A percentile compares a stretch with the other conserved stretches of the same genome.
phyloP scores from a whole-genome alignment of 345 rosid genomes.

The Brassica nigra region DNA sequence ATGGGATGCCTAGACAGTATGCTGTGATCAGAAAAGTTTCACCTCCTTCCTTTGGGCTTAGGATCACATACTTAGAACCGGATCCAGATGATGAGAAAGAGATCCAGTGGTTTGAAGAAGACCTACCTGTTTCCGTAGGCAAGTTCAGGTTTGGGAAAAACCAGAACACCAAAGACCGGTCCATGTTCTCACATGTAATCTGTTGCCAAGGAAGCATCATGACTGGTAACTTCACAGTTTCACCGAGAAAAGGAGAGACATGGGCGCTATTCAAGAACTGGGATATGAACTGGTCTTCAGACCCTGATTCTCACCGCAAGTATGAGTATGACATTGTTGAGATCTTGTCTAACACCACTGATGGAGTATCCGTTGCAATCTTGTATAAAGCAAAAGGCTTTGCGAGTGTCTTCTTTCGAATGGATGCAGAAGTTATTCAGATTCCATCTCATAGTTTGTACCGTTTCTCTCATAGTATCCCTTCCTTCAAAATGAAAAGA shows the following conservation, averaged over 20 bases:
- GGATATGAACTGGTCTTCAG: conserved; percentile 53
- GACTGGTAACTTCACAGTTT: background rate
- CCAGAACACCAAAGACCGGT: background rate
- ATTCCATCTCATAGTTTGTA: conserved; percentile 52
- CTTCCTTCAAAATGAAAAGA: conserved; percentile 56
- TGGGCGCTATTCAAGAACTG: conserved; percentile 73
- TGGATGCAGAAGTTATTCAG: conserved; percentile 11
- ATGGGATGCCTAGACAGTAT: conserved; percentile 74
- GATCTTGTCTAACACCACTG: conserved; percentile 50
- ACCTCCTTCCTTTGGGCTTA: conserved; percentile 46
- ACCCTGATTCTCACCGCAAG: conserved; percentile 37
- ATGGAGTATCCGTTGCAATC: conserved; percentile 46
- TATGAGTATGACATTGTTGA: conserved; percentile 67
- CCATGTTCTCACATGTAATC: background rate
- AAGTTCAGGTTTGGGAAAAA: background rate
- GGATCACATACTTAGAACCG: conserved; percentile 63
- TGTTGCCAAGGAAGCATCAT: background rate
- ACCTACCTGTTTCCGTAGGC: conserved; percentile 2
- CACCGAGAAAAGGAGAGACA: conserved; percentile 14
- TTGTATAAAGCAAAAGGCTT: conserved; percentile 58
- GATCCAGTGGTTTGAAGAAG: background rate
- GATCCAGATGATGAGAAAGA: conserved; percentile 34
- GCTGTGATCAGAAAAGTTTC: conserved; percentile 54
- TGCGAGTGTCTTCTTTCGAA: conserved; percentile 58
- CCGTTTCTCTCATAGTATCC: conserved; percentile 66